Evolutionary conservation across 2,329 filamentous ascomycete species (phyloP).

Genomic region (Fusarium verticillioides): DNA sequence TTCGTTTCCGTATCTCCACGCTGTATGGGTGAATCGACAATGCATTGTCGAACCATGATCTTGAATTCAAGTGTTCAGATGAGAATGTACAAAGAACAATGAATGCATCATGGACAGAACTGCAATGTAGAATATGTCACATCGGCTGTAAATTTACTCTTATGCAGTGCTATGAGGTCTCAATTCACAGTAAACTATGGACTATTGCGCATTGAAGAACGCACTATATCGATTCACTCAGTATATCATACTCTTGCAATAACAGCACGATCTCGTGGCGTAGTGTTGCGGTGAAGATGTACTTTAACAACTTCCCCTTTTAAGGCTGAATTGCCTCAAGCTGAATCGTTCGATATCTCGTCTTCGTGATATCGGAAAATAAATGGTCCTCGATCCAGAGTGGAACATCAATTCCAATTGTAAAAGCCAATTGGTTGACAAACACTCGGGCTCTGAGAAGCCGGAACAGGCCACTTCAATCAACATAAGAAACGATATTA

Average conservation of each 20-base stretch:
- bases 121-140: not conserved
- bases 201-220: not conserved
- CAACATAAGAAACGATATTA: not conserved
- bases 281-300: constrained; percentile 6
- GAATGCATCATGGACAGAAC: not conserved
- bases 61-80: not conserved
- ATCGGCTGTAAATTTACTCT: not conserved
- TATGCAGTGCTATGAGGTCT: not conserved
- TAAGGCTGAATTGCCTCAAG: constrained; percentile 7
- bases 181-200: not conserved
- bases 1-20: constrained; percentile 38
- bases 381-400: constrained; percentile 15
- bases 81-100: not conserved
- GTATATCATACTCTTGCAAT: not conserved
- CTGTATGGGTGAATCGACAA: not conserved
- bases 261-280: not conserved
- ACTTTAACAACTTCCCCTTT: not conserved
- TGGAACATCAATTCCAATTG: constrained; percentile 8
- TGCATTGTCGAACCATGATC: not conserved
- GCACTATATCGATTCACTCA: not conserved
- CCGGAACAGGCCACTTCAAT: constrained; percentile 26
- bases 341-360: constrained; percentile 33
- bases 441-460: constrained; percentile 16
- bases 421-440: constrained; percentile 21
- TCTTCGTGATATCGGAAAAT: constrained; percentile 25